These are phyloP conservation scores for Citrus reticulata DNA, from an alignment of 345 rosid species.

Conservation along the genomic window DNA sequence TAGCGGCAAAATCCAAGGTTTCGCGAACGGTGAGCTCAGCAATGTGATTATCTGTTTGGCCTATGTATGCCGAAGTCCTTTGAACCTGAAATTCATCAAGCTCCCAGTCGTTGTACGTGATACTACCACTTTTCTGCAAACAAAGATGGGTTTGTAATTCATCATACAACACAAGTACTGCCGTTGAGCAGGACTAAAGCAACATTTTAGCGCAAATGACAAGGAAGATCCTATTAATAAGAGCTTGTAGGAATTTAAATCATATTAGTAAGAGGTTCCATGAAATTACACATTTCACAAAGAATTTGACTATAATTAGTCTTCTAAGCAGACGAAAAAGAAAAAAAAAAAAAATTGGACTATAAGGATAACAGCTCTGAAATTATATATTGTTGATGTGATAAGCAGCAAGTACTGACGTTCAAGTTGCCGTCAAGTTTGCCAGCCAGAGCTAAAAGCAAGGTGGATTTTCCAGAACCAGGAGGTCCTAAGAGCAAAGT, in stretches of 20 bases:
- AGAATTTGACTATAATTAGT: background rate
- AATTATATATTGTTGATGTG: background rate
- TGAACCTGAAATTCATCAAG: conserved; percentile 65
- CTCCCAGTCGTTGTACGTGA: conserved; percentile 72
- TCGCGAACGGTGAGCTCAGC: conserved; percentile 89
- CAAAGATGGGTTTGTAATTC: background rate
- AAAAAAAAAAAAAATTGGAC: background rate
- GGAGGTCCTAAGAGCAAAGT: conserved; percentile 92
- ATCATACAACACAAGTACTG: background rate
- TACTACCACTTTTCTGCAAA: conserved; percentile 55
- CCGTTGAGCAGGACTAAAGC: background rate
- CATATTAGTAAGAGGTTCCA: background rate
- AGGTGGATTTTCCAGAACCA: conserved; percentile 80
- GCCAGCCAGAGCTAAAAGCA: conserved; percentile 75
- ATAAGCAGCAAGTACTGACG: conserved; percentile 36
- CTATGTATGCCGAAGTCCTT: conserved; percentile 86
- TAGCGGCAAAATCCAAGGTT: conserved; percentile 90
- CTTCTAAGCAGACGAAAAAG: too few relatives aligned
- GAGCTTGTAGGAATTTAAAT: background rate
- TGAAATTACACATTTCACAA: background rate
- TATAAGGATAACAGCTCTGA: background rate
- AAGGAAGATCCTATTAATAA: background rate
- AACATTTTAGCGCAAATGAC: background rate
- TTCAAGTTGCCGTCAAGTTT: conserved; percentile 55
- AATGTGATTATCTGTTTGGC: conserved; percentile 89